These are phyloP conservation scores for Citrus reticulata DNA, from an alignment of 345 rosid genomes.

Conservation along the genomic window DNA sequence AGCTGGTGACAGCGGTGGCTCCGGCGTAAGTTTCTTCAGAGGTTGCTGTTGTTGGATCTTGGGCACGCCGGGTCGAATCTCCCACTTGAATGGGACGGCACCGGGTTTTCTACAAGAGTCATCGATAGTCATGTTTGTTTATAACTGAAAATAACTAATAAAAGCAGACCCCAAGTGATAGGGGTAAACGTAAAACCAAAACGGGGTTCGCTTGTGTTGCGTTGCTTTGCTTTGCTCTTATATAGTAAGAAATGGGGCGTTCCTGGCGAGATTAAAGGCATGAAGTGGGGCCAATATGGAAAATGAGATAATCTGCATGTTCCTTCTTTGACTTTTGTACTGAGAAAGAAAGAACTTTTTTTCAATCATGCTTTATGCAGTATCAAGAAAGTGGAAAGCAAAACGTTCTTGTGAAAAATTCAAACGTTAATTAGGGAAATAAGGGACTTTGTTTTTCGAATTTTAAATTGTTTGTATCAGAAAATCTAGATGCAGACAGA, in stretches of 20 bases:
- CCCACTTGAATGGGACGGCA: constrained; percentile 89
- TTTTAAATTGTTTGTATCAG: neutral
- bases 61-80: constrained; percentile 96
- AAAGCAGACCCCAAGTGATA: neutral
- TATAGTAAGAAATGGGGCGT: neutral
- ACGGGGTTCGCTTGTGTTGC: neutral
- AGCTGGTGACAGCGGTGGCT: constrained; percentile 23
- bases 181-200: neutral
- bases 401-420: neutral
- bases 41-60: constrained; percentile 37
- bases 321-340: constrained; percentile 21
- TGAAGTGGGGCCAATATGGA: constrained; percentile 28
- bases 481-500: neutral
- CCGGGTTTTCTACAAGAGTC: constrained; percentile 83
- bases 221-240: neutral
- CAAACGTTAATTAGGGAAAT: neutral
- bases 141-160: neutral
- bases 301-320: constrained; percentile 4
- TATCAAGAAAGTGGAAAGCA: neutral
- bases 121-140: constrained; percentile 36
- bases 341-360: neutral
- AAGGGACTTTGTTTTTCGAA: neutral
- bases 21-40: constrained; percentile 14
- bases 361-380: neutral
- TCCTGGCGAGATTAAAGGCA: constrained; percentile 56